A percentile compares a stretch with the other conserved stretches of the same genome.
Evolutionary conservation across 768 basidiomycete genomes (phyloP).

Genomic region (Lyophyllum shimeji): DNA sequence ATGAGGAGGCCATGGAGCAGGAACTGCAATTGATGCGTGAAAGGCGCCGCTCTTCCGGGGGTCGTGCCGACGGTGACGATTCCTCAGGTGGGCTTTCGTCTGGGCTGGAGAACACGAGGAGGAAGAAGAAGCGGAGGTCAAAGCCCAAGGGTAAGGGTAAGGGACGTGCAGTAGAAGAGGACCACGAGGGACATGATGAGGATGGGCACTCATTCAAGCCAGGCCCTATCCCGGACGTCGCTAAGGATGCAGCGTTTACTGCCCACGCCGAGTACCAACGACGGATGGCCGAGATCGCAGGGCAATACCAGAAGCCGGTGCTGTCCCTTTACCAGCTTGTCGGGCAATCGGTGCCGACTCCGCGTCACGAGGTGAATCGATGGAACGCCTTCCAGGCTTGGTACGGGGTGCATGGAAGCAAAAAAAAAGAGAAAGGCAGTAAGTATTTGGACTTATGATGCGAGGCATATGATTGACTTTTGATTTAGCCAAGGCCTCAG

Average conservation of each 20-base stretch:
- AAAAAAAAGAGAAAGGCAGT: not conserved
- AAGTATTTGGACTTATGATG: not conserved
- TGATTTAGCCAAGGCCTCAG: not conserved
- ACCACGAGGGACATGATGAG: not conserved
- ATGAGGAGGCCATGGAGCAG: not conserved
- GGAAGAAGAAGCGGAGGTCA: not conserved
- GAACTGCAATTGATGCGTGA: not conserved
- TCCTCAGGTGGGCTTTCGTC: not conserved
- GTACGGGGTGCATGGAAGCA: not conserved
- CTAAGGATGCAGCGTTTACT: not conserved
- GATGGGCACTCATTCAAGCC: not conserved
- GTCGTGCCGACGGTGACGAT: not conserved
- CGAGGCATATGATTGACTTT: not conserved
- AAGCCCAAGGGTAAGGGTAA: not conserved
- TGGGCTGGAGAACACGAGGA: not conserved
- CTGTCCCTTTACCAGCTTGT: not conserved
- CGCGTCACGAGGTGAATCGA: not conserved
- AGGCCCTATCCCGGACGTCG: conserved; percentile 3
- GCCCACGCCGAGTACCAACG: not conserved
- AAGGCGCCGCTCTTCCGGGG: not conserved
- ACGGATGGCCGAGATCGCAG: not conserved
- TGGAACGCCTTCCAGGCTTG: conserved; percentile 4
- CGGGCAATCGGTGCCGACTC: not conserved
- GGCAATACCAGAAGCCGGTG: not conserved
- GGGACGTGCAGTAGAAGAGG: not conserved